These are phyloP conservation scores for Phytopythium aichiense DNA, from an alignment of 352 stramenopile genomes.

Conservation along the genomic window DNA sequence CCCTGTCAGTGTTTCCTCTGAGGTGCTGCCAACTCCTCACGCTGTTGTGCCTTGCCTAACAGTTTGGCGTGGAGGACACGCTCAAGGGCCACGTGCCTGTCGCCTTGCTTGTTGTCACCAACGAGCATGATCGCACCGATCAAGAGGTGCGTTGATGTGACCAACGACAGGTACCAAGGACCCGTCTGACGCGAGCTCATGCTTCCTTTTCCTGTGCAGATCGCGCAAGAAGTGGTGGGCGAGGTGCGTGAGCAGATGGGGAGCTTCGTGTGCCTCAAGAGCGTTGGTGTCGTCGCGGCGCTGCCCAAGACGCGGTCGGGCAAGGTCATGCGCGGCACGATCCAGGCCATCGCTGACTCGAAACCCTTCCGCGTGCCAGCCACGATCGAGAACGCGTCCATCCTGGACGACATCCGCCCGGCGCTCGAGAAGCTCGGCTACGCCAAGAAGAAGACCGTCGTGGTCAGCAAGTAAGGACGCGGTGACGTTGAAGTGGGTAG, in stretches of 20 bases:
- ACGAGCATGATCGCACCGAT: constrained; percentile 26
- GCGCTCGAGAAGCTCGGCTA: constrained; percentile 33
- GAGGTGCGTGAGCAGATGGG: constrained; percentile 93
- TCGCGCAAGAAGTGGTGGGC: constrained; percentile 32
- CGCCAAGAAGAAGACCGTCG: constrained; percentile 12
- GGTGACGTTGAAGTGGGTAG: constrained; percentile 11
- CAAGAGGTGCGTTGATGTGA: constrained; percentile 17
- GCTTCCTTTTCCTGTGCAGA: constrained; percentile 10
- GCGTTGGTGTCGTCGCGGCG: constrained; percentile 89
- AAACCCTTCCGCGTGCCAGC: constrained; percentile 27
- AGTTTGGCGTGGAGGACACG: constrained; percentile 39
- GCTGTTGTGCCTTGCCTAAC: not conserved
- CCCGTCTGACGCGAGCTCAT: not conserved
- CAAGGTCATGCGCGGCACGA: constrained; percentile 95
- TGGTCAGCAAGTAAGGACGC: constrained; percentile 22
- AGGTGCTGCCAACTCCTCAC: not conserved
- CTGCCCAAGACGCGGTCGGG: constrained; percentile 96
- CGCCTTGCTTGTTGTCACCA: constrained; percentile 42
- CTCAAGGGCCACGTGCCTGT: constrained; percentile 46
- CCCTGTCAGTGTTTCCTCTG: too few relatives aligned
- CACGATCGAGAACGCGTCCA: constrained; percentile 36
- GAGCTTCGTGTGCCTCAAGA: constrained; percentile 95
- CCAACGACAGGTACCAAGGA: not conserved
- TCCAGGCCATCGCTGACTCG: constrained; percentile 34
- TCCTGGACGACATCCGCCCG: constrained; percentile 21